A percentile compares a stretch with the other conserved stretches of the same genome.
Evolutionary conservation across 108 stramenopile genomes (phyloP).

Genomic region (Chaetoceros muelleri): DNA sequence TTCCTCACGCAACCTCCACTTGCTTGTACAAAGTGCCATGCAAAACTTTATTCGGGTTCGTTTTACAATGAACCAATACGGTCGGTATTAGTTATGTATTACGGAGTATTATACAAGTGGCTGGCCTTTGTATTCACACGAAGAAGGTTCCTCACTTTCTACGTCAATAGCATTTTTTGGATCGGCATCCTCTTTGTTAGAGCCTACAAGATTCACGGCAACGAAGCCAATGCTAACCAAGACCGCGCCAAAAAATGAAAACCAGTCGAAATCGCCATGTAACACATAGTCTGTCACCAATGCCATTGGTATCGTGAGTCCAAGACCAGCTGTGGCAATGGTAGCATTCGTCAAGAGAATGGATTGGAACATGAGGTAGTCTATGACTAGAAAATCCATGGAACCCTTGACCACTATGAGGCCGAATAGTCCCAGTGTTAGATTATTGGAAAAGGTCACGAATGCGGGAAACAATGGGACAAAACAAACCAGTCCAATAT

Average conservation of each 20-base stretch:
- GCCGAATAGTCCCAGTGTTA: constrained; percentile 4
- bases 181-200: too few species aligned
- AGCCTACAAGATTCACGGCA: constrained; percentile 14
- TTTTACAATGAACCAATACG: too few species aligned
- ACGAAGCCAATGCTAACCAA: constrained; percentile 7
- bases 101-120: too few species aligned
- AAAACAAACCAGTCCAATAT: constrained; percentile 10
- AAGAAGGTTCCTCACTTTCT: too few species aligned
- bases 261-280: constrained; percentile 1
- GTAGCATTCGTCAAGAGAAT: constrained; percentile 17
- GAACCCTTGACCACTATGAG: constrained; percentile 9
- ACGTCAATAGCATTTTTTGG: too few species aligned
- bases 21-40: too few species aligned
- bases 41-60: too few species aligned
- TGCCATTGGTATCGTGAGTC: constrained; percentile 21
- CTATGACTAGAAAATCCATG: constrained; percentile 17
- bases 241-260: constrained; percentile 6
- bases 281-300: constrained; percentile 13
- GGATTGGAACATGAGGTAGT: constrained; percentile 18
- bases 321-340: constrained; percentile 15
- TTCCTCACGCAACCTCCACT: too few species aligned
- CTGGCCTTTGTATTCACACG: too few species aligned
- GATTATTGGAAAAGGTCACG: background rate
- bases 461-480: constrained; percentile 11
- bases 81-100: too few species aligned